Percentiles rank a stretch among this genome's conserved stretches.
phyloP scores from a whole-genome alignment of 1,284 basidiomycete genomes.

The Coniophora puteana region DNA sequence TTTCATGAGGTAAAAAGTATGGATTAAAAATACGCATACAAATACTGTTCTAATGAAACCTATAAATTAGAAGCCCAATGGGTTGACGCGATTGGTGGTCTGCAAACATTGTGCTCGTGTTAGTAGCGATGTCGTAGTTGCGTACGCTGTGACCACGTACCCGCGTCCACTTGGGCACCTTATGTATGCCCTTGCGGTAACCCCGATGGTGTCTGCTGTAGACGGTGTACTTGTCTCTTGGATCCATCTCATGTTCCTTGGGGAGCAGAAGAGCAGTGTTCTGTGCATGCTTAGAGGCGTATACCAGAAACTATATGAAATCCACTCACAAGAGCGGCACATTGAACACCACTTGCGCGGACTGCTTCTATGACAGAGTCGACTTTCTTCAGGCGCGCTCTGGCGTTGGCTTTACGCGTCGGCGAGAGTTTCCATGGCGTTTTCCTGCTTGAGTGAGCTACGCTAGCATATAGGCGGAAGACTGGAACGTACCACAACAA shows the following conservation, averaged over 20 bases:
- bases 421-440: constrained; percentile 89
- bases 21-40: constrained; percentile 15
- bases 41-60: constrained; percentile 11
- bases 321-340: constrained; percentile 63
- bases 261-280: constrained; percentile 72
- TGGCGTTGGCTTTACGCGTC: constrained; percentile 89
- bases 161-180: constrained; percentile 92
- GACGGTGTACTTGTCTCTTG: constrained; percentile 94
- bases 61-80: constrained; percentile 74
- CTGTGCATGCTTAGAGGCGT: constrained; percentile 29
- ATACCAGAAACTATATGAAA: not conserved
- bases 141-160: constrained; percentile 42
- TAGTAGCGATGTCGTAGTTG: constrained; percentile 1
- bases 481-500: constrained; percentile 66
- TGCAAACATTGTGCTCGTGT: constrained; percentile 28
- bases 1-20: constrained; percentile 16
- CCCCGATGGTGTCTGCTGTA: constrained; percentile 71
- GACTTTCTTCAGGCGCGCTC: constrained; percentile 86
- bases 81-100: constrained; percentile 83
- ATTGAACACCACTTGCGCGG: constrained; percentile 75
- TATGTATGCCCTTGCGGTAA: constrained; percentile 94
- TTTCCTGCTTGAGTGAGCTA: constrained; percentile 61
- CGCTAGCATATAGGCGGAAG: not conserved
- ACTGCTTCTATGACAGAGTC: constrained; percentile 92
- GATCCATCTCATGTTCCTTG: constrained; percentile 84